A percentile compares a stretch with the other conserved stretches of the same genome.
These are phyloP conservation scores for Nymphaea colorata DNA, from an alignment of 164 flowering plant genomes.

Conservation along the genomic window DNA sequence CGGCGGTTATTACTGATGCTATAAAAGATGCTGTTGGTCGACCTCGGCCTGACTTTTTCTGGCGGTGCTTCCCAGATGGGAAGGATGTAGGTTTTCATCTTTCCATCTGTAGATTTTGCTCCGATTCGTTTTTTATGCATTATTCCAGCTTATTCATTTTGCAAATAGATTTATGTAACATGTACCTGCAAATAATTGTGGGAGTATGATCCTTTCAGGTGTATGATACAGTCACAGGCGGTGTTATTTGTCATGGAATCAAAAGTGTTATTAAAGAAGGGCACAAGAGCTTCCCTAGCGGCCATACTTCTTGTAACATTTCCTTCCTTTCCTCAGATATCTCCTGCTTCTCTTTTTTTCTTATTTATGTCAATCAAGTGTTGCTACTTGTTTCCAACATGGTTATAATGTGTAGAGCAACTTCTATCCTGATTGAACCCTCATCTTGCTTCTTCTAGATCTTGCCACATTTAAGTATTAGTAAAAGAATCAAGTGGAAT, in stretches of 20 bases:
- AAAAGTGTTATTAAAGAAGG: constrained; percentile 70
- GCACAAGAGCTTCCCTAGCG: constrained; percentile 91
- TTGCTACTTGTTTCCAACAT: too few relatives aligned
- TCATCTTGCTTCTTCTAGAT: too few relatives aligned
- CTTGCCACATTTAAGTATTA: too few relatives aligned
- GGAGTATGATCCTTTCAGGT: constrained; percentile 14
- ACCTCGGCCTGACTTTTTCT: constrained; percentile 83
- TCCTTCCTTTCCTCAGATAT: not conserved
- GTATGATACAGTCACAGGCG: constrained; percentile 31
- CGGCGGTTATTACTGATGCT: constrained; percentile 67
- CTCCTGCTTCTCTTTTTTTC: too few relatives aligned
- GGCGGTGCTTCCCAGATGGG: constrained; percentile 90
- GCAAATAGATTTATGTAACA: not conserved
- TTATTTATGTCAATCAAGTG: too few relatives aligned
- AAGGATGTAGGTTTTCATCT: constrained; percentile 24
- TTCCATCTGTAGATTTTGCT: not conserved
- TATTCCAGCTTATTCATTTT: not conserved
- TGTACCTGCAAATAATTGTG: not conserved
- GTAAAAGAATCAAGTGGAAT: not conserved
- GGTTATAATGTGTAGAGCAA: too few relatives aligned
- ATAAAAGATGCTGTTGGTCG: constrained; percentile 70
- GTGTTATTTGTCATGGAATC: constrained; percentile 57
- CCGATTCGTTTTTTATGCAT: not conserved
- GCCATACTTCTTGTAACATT: constrained; percentile 81
- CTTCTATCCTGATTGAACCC: too few relatives aligned